Evolutionary conservation across 208 protist genomes (phyloP), one percentile per base, ranked within the genome.

Genomic region (Leishmania gerbilli): DNA sequence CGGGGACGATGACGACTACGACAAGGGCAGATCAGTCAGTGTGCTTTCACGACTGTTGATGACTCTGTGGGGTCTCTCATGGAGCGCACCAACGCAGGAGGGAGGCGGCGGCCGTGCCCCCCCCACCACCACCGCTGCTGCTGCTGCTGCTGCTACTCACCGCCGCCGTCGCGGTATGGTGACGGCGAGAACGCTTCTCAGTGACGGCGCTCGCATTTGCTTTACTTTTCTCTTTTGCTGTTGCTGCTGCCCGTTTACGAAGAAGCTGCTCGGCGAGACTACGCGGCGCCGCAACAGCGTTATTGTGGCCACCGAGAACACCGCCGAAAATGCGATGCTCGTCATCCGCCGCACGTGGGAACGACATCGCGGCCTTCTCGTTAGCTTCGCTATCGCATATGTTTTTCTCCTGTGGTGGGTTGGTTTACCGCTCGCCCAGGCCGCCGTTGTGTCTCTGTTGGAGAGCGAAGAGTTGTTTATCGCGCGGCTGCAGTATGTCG

Each of bases 201-300:
- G 19, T 27, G 67, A 72, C 17, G 67, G 37, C 37, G 37, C 21
- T 19, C 67, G 67, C 9, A 15, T 72, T 19, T 45, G 34, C 37
- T 7, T 53, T 19, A 68, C 62, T 8, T 13, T 72, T 3, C 5
- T 72, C 15, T 13, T 37, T 4, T 72, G 67, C 67, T 72, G 67
- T 31, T 72, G 40, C 67, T 72, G 67, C 40, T 72, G 37, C 67
- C 67, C 67, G 15, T 72, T 72, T 45, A 51, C 40, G 40, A 27
- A 27, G 40, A 34, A 13, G 34, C 67, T 72, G 13, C 17, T 21
- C 5, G 67, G 40, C 40, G 40, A 72, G 67, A 27, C n/a, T n/a
- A 15, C n/a, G 67, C 67, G 67, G 24, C 67, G 37, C 67, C 67
- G 67, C 34, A 72, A 72, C 67, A 68, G 2, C 62, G 62, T 68